phyloP scores from a whole-genome alignment of 768 basidiomycete species.

The Termitomyces sp. region DNA sequence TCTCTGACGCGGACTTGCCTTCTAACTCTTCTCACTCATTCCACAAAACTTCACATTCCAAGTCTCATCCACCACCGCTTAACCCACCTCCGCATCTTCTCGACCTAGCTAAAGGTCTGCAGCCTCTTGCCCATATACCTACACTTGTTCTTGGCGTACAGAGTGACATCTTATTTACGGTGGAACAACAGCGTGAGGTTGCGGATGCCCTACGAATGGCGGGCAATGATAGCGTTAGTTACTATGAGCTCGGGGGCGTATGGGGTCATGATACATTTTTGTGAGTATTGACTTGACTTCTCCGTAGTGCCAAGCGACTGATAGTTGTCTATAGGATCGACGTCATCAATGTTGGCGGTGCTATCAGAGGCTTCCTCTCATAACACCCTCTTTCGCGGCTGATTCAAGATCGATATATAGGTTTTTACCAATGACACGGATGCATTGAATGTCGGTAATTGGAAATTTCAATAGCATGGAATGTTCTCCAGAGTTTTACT shows the following conservation, averaged over 20 bases:
- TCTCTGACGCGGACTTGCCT: constrained; percentile 18
- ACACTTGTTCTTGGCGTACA: constrained; percentile 91
- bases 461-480: neutral
- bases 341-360: constrained; percentile 19
- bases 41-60: constrained; percentile 52
- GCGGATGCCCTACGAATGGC: constrained; percentile 89
- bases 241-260: constrained; percentile 98
- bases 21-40: constrained; percentile 19
- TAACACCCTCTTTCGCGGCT: neutral
- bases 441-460: neutral
- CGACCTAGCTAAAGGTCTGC: constrained; percentile 75
- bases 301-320: neutral
- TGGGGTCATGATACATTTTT: constrained; percentile 99
- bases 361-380: constrained; percentile 17
- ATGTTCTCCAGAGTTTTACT: neutral
- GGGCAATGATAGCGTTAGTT: constrained; percentile 86
- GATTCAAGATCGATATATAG: neutral
- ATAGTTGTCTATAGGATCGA: constrained; percentile 11
- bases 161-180: constrained; percentile 94
- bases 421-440: neutral
- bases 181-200: constrained; percentile 95
- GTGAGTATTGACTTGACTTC: constrained; percentile 39
- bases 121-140: constrained; percentile 73
- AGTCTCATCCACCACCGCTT: constrained; percentile 68
- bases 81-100: constrained; percentile 75